Percentiles rank a stretch among this genome's conserved stretches.
These are phyloP conservation scores for Auricularia sp. DNA, from an alignment of 768 basidiomycete genomes.

Conservation along the genomic window DNA sequence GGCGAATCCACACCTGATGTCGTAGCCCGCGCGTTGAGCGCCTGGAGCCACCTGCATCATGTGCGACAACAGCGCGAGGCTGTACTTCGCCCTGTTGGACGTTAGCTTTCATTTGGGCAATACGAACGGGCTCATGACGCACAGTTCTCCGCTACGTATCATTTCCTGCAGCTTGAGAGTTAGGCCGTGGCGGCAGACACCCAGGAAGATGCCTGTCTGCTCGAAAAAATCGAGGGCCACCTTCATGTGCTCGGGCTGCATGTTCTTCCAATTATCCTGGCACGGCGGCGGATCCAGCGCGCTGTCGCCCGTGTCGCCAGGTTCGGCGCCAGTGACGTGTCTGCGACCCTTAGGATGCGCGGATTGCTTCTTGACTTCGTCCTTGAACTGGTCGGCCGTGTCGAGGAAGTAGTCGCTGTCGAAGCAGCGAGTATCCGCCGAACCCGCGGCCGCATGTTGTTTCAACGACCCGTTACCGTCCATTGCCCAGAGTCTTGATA, in stretches of 20 bases:
- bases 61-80: constrained; percentile 9
- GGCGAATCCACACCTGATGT: constrained; percentile 17
- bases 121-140: not conserved
- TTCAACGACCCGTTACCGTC: not conserved
- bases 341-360: not conserved
- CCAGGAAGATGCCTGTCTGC: constrained; percentile 1
- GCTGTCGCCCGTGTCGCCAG: not conserved
- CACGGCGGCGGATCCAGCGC: not conserved
- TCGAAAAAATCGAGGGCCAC: not conserved
- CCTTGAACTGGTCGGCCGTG: not conserved
- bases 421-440: not conserved
- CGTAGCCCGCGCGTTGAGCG: constrained; percentile 13
- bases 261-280: not conserved
- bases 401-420: not conserved
- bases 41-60: constrained; percentile 9
- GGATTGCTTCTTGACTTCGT: not conserved
- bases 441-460: not conserved
- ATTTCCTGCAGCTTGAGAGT: not conserved
- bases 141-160: constrained; percentile 2
- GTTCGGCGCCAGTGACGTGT: not conserved
- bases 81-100: constrained; percentile 16
- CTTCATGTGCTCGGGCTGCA: constrained; percentile 1
- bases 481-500: not conserved
- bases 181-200: not conserved
- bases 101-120: not conserved